Evolutionary conservation across 2,329 filamentous ascomycete species (phyloP), one percentile per base, ranked within the genome.

Genomic region (Herpomyces periplanetae): DNA sequence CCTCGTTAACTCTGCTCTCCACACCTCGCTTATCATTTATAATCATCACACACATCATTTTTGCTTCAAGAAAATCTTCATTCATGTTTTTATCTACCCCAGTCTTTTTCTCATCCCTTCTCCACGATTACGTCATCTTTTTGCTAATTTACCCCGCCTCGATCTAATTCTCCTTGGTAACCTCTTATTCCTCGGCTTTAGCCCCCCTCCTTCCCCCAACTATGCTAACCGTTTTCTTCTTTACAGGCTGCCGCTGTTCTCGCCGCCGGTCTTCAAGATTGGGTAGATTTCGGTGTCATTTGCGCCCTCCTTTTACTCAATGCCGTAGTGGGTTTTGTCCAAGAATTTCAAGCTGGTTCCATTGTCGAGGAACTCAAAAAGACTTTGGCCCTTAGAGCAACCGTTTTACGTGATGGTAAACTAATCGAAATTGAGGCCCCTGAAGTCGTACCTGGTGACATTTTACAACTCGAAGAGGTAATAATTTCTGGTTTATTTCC

Each of bases 221-320:
- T 17, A 21, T 22, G 21, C 25, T 28, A 22, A 27, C 19, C 18
- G 23, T 21, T 15, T 10, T 26, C 7, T 16, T 24, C n/a, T 13
- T 17, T 23, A 21, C 22, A 59, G 54, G 50, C 55, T 40, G 64
- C 66, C 25, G 63, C 63, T 29, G 47, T 73, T 33, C 51, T 84
- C 23, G 68, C 69, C 35, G 65, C 62, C 25, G 65, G 64, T 55
- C 54, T 85, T 16, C 41, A 64, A 40, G 64, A 80, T 32, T 85
- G 69, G 69, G 63, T 85, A 27, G 69, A 85, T 45, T 75, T 85
- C 33, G 69, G 66, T 48, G 68, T 85, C 34, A 85, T 85, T 29
- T 69, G 62, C 39, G 68, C 45, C 33, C 49, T 84, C 19, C 51
- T 85, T 5, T 37, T 84, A 27, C 61, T 85, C 27, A 85, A 85